Base-by-base conservation (phyloP, 179 eudicot species). In the Vitellaria paradoxa region DNA sequence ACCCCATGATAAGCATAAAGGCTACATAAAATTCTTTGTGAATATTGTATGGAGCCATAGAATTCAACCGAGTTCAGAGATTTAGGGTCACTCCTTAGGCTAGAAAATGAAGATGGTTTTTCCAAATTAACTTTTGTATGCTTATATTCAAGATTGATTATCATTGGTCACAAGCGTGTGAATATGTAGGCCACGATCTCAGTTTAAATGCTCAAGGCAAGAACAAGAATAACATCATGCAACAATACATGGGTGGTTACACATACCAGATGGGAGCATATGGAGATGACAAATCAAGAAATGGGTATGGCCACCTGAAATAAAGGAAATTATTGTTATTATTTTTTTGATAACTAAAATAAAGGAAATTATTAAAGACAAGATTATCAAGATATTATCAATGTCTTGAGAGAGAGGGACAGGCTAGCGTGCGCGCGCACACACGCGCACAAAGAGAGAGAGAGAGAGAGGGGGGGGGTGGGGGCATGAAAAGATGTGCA, bases 241-340 rank as follows among this genome's bases (percentile, higher is more conserved):
- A 30, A 0, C 9, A 4, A 53, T 37, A 50, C 37, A 13, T 18
- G 52, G 7, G 11, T 55, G n/a, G 50, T 10, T 7, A 64, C 26
- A 17, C 86, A 79, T 85, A 96, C 99, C 98, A 93, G 70, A 88
- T 3, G 40, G 99, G 99, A 77, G 99, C 89, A 86, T 83, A 89
- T 62, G 90, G 84, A 60, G 93, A 88, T 53, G 97, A 88, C 85
- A 96, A 84, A 65, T 93, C 97, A 62, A 93, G 90, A 84, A 93
- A 96, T 26, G 91, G 74, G 79, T 96, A 96, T 9, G 99, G 99
- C 98, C 99, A 96, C 82, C 98, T 93, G 92, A 76, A 73, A 65
- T 81, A 73, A 64, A 60, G 63, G 61, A 6, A 8, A 50, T 50
- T 50, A 12, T 6, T 50, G 5, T 12, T 30, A 30, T 30, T 2